These are phyloP conservation scores for Mrakia blollopis DNA, from an alignment of 768 basidiomycete species.

Conservation along the genomic window DNA sequence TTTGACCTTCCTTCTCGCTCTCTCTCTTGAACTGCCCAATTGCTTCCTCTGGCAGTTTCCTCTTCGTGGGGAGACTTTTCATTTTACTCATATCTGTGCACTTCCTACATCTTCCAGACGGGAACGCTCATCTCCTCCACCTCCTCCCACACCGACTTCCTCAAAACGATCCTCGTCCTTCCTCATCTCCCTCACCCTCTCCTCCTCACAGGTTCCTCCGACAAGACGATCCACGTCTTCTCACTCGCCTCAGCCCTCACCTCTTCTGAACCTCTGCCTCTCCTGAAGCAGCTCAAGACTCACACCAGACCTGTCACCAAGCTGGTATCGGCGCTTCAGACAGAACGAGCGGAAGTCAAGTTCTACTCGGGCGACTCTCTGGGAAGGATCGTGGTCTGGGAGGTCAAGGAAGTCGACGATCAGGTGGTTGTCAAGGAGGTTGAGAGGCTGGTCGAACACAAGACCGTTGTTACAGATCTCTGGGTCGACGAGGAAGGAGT, in stretches of 20 bases:
- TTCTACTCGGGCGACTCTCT: constrained; percentile 87
- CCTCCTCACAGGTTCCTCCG: constrained; percentile 80
- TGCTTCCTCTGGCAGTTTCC: no score
- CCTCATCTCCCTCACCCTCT: constrained; percentile 54
- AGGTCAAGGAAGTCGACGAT: constrained; percentile 51
- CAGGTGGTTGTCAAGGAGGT: constrained; percentile 48
- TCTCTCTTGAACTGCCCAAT: background rate
- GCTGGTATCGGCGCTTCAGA: constrained; percentile 51
- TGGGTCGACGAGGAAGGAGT: constrained; percentile 59
- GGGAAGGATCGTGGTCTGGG: constrained; percentile 82
- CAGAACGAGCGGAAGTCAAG: constrained; percentile 37
- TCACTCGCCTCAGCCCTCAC: constrained; percentile 47
- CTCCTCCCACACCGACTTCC: constrained; percentile 78
- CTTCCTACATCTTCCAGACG: constrained; percentile 52
- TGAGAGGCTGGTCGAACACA: constrained; percentile 24
- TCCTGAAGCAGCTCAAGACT: constrained; percentile 65
- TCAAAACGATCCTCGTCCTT: constrained; percentile 75
- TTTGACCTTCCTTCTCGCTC: constrained; percentile 11
- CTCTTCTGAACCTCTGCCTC: constrained; percentile 43
- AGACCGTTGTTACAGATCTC: constrained; percentile 30
- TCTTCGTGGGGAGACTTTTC: no score
- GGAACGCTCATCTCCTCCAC: constrained; percentile 66
- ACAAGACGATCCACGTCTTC: constrained; percentile 71
- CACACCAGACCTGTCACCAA: constrained; percentile 86
- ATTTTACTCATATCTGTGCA: constrained; percentile 5